Evolutionary conservation across 2,329 filamentous ascomycete species (phyloP), one percentile per base, ranked within the genome.

Genomic region (Arthrobotrys sphaeroides): DNA sequence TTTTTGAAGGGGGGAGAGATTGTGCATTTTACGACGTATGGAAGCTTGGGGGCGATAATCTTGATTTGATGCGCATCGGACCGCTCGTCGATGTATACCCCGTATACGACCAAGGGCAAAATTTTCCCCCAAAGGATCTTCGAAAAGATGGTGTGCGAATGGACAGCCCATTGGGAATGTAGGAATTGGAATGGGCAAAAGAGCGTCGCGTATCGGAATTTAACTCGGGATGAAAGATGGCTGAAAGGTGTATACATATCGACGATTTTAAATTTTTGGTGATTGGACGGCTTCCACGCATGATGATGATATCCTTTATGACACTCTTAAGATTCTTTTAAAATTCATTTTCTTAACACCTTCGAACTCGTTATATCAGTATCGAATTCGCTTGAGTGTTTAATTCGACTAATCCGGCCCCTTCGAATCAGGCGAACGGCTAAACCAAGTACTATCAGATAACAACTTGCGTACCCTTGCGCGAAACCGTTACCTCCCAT

Each of bases 131-230:
- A 12, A 31, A 62, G 36, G 28, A 62, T 47, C 43, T 62, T 45
- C 53, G 18, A 43, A 59, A 43, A 43, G 36, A 60, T 62, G 28
- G 26, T 43, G 36, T 45, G 38, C 28, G 12, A 38, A 5, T n/a
- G n/a, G 7, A 38, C 42, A 62, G 59, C 26, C 28, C 43, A 64
- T 47, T 49, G 43, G 38, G 33, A 47, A 64, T 49, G 42, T 49
- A 38, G n/a, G n/a, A 45, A 49, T 40, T 51, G 42, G 42, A 69
- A 49, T 26, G 20, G 53, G 42, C 51, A 60, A 68, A 45, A 61
- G 42, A 57, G 40, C 47, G 62, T 74, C 70, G 62, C 70, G 57
- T 74, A 74, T 74, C 70, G 70, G 70, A 74, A 74, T 42, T 59
- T 49, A 67, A 51, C 70, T 49, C 47, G 55, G 70, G 42, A 61